Evolutionary conservation across 164 flowering plant genomes (phyloP), one percentile per base, ranked within the genome.

Genomic region (Litsea cubeba): DNA sequence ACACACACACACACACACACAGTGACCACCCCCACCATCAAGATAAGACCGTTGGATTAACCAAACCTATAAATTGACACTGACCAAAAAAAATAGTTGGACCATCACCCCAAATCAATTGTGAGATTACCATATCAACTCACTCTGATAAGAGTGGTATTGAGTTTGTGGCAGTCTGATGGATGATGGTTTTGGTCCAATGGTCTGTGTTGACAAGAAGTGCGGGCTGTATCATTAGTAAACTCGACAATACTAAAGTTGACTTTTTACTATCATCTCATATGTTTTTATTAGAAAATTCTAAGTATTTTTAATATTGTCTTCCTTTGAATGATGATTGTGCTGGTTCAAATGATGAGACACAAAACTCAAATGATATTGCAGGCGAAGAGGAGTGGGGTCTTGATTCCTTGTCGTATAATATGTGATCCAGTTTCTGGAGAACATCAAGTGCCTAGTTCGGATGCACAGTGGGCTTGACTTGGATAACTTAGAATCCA

Each of bases 321-420:
- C 5, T 18, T 12, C 5, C 60, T 54, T 35, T 35, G 46, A 35
- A 35, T 35, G 10, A 35, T 2, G 3, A 51, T 14, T 62, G 71
- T 58, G 74, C 58, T 57, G 77, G 50, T 22, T 71, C 71, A 88
- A 90, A 79, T 76, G 83, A 82, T 65, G 88, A 70, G 51, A 74
- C 62, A 65, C 76, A 46, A 74, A 82, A 73, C 71, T 60, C 77
- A 25, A 83, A 79, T 57, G 80, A 72, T 70, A 51, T 66, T 54
- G 50, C 49, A 25, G 72, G 64, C 3, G 89, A 85, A 79, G 83
- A 68, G 28, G 80, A 79, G 35, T 85, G 86, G 87, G 71, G 51
- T 20, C 63, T 73, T 14, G 73, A 69, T 54, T 54, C 20, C 70
- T 69, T 66, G 67, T 72, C 78, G 1, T 54, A 73, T 54, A 68